Base-by-base conservation (phyloP, 495 filamentous ascomycete genomes). In the Polyplosphaeria fusca region DNA sequence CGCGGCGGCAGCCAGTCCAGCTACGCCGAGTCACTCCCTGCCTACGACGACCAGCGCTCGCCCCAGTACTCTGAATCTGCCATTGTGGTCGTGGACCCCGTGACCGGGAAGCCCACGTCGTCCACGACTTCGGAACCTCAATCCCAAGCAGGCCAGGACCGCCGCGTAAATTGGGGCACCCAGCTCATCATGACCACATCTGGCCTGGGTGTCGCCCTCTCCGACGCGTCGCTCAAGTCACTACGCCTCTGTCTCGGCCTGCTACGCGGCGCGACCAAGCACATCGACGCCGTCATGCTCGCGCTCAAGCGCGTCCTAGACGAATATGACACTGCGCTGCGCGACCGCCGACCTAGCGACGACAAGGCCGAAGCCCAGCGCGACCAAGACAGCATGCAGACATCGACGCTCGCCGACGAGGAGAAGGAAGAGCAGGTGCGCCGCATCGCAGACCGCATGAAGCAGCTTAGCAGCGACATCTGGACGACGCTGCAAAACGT, bases 121-220 rank as follows among this genome's bases (percentile, higher is more conserved):
- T n/a, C n/a, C n/a, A n/a, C n/a, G n/a, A n/a, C n/a, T n/a, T n/a
- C n/a, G n/a, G 19, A n/a, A 56, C 62, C 11, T 32, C 20, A 32
- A 32, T 25, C 50, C 18, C 19, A n/a, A 39, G 7, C 43, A 47
- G 47, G 50, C 23, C 63, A 74, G 46, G 70, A 65, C 53, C 64
- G 55, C 38, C 69, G 68, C 23, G 64, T 71, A 9, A 83, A 78
- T 25, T 94, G 89, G 90, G 83, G 86, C 62, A 85, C 85, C 9
- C 81, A 87, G 30, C 74, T 97, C 13, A 82, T 94, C 19, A 84
- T 94, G 55, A 85, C 84, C 13, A 94, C 91, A 0, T 91, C 87
- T 0, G 89, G 88, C 0, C 75, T 96, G 2, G 86, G 88, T 27
- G 84, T 91, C 18, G 89, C 92, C 0, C 87, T 97, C 78, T 91